Evolutionary conservation across 768 basidiomycete genomes (phyloP).

Genomic region (Tulasnella sp.): DNA sequence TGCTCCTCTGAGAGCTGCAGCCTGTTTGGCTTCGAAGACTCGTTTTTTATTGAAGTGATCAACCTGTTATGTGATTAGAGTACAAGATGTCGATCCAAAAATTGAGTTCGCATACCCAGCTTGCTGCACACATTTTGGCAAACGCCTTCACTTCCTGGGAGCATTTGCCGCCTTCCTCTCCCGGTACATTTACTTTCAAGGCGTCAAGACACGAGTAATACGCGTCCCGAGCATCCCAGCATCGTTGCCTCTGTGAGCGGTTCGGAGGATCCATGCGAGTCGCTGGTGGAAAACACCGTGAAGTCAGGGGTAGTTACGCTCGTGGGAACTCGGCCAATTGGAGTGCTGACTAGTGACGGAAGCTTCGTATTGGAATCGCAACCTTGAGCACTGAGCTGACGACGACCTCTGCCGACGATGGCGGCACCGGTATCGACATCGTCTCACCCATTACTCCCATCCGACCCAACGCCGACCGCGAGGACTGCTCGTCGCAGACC

Average conservation of each 20-base stretch:
- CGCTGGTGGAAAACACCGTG: neutral
- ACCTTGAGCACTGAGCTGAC: conserved; percentile 23
- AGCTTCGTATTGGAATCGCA: too few relatives aligned
- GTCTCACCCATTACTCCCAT: conserved; percentile 39
- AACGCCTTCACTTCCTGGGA: conserved; percentile 44
- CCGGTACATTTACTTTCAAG: conserved; percentile 54
- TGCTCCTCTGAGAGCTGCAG: conserved; percentile 47
- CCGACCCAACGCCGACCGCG: conserved; percentile 12
- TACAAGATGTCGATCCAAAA: neutral
- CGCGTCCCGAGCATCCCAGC: conserved; percentile 74
- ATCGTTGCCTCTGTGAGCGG: conserved; percentile 52
- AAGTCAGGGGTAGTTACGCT: neutral
- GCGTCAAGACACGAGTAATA: conserved; percentile 79
- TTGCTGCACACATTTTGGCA: conserved; percentile 65
- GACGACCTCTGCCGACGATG: neutral
- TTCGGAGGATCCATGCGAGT: conserved; percentile 14
- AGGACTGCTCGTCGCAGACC: neutral
- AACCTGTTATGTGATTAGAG: conserved; percentile 40
- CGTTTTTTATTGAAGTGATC: conserved; percentile 91
- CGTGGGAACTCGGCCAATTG: neutral
- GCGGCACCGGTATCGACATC: conserved; percentile 33
- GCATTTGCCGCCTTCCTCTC: conserved; percentile 55
- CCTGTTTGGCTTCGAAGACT: conserved; percentile 68
- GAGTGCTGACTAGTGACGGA: too few relatives aligned
- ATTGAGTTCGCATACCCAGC: conserved; percentile 54